phyloP scores from a whole-genome alignment of 208 protist species.

The Phytomonas francai region DNA sequence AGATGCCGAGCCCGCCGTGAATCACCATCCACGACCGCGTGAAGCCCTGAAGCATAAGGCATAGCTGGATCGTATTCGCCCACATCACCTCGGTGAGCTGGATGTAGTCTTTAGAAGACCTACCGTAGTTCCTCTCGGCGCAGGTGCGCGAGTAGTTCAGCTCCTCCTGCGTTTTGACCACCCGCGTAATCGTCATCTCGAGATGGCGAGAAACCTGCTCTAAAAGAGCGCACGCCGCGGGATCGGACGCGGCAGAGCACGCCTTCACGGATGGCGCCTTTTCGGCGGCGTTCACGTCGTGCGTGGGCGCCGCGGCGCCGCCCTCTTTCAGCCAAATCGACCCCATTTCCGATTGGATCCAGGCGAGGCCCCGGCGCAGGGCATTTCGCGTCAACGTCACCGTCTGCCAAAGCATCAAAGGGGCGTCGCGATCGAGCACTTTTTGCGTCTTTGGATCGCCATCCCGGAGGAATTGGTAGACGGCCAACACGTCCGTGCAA shows the following conservation, averaged over 20 bases:
- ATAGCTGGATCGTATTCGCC: slow-evolving; percentile 46
- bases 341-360: slow-evolving; percentile 20
- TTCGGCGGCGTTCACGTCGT: background rate
- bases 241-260: background rate
- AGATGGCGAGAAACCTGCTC: slow-evolving; percentile 23
- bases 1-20: slow-evolving; percentile 43
- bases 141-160: slow-evolving; percentile 26
- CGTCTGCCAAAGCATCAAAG: slow-evolving; percentile 33
- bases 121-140: slow-evolving; percentile 32
- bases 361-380: slow-evolving; percentile 36
- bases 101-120: slow-evolving; percentile 41
- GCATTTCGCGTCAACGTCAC: slow-evolving; percentile 47
- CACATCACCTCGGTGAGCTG: slow-evolving; percentile 36
- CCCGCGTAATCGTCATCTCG: slow-evolving; percentile 18
- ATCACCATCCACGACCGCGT: slow-evolving; percentile 45
- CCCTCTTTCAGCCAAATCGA: background rate
- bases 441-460: slow-evolving; percentile 9
- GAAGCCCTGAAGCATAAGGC: slow-evolving; percentile 35
- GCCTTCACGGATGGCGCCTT: background rate
- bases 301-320: background rate
- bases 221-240: slow-evolving; percentile 7
- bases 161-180: slow-evolving; percentile 44
- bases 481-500: slow-evolving; percentile 31
- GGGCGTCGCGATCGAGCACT: slow-evolving; percentile 56
- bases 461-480: slow-evolving; percentile 18